Conservation (phyloP, 2,329 filamentous ascomycete genomes). For the Scytalidium lignicola region DNA sequence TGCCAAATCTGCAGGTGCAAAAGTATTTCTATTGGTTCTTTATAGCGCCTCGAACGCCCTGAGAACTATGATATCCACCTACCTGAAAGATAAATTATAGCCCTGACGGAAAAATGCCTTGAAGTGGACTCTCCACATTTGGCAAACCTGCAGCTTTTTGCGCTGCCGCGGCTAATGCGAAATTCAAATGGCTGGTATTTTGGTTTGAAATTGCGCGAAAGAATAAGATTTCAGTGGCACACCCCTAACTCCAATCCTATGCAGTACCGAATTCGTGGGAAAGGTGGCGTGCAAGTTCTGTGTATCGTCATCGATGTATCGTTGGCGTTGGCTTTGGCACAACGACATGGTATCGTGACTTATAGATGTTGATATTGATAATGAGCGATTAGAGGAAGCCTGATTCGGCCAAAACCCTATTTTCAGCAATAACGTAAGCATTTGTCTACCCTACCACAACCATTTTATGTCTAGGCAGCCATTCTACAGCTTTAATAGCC, state of each 20-base stretch:
- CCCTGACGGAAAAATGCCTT: background rate
- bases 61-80: background rate
- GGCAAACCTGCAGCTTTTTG: background rate
- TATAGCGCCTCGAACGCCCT: background rate
- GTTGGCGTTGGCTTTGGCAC: slow-evolving; percentile 1
- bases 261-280: slow-evolving; percentile 10
- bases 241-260: background rate
- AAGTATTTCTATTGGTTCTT: background rate
- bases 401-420: slow-evolving; percentile 55
- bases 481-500: slow-evolving; percentile 1
- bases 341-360: background rate
- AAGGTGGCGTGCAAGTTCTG: slow-evolving; percentile 10
- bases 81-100: background rate
- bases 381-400: slow-evolving; percentile 47
- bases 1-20: background rate
- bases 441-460: slow-evolving; percentile 12
- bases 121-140: background rate
- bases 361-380: background rate
- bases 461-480: background rate
- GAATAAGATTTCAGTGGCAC: background rate
- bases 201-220: background rate
- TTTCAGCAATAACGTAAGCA: slow-evolving; percentile 22
- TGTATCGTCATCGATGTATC: slow-evolving; percentile 14
- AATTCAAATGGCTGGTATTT: background rate
- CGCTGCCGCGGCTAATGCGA: background rate